Conservation (phyloP, 75 land plant genomes). For the Isoetes taiwanensis region DNA sequence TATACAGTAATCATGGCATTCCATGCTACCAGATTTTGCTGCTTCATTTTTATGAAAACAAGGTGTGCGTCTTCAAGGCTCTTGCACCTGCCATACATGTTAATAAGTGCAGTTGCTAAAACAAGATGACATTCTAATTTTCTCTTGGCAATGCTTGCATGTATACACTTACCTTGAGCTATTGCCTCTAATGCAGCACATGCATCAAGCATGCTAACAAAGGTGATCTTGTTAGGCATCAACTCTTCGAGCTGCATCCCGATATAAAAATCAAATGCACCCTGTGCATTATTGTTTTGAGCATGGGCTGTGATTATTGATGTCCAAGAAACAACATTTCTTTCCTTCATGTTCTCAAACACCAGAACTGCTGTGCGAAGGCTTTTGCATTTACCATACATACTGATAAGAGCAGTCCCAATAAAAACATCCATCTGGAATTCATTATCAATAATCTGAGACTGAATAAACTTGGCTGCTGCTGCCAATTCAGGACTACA, state of each 20-base stretch:
- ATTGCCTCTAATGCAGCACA: too few species aligned
- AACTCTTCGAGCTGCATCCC: neutral
- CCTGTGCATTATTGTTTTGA: neutral
- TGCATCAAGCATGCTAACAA: neutral
- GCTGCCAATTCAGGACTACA: neutral
- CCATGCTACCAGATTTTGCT: too few species aligned
- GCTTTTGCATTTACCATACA: neutral
- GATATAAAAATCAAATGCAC: neutral
- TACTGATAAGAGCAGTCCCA: neutral
- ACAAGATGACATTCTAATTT: too few species aligned
- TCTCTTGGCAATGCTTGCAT: too few species aligned
- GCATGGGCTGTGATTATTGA: slow-evolving; percentile 1
- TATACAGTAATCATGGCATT: too few species aligned
- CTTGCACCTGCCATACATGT: too few species aligned
- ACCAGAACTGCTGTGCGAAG: neutral
- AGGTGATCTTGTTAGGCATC: neutral
- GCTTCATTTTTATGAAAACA: too few species aligned
- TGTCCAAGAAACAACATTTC: neutral
- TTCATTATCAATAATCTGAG: neutral
- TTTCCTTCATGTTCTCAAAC: neutral
- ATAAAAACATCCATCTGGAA: neutral
- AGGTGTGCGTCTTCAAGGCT: too few species aligned
- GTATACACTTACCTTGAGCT: too few species aligned
- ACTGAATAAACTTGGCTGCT: neutral
- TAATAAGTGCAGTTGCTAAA: too few species aligned